Percentiles rank a stretch among this genome's conserved stretches.
phyloP scores from a whole-genome alignment of 306 rosid species.

The Dalbergia oliveri region DNA sequence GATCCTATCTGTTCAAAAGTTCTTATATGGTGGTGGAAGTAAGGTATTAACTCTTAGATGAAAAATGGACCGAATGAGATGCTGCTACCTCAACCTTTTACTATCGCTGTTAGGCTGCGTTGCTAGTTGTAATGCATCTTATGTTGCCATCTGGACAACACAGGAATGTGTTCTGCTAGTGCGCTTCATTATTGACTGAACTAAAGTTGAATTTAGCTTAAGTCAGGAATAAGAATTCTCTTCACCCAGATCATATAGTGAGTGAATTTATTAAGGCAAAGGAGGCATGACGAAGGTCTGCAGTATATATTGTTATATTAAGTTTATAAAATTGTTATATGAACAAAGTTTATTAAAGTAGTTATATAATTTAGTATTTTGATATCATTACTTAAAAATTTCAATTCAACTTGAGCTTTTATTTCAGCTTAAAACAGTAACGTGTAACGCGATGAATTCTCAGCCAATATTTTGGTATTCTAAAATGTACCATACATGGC shows the following conservation, averaged over 20 bases:
- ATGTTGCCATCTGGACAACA: neutral
- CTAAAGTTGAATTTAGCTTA: neutral
- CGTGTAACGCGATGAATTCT: no score
- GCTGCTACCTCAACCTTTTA: neutral
- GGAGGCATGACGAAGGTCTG: neutral
- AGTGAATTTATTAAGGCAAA: neutral
- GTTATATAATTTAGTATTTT: no score
- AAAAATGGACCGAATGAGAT: neutral
- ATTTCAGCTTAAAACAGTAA: no score
- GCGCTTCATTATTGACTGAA: constrained; percentile 2
- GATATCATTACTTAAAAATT: no score
- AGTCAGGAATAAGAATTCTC: neutral
- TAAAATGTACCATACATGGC: neutral
- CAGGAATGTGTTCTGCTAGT: constrained; percentile 6
- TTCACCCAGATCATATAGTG: neutral
- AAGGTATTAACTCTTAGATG: neutral
- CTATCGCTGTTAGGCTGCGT: neutral
- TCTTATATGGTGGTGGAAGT: neutral
- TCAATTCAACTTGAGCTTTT: no score
- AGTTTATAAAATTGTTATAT: neutral
- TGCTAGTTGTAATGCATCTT: neutral
- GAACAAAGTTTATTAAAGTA: neutral
- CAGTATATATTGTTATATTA: neutral
- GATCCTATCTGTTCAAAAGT: constrained; percentile 9
- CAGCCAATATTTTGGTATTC: neutral